Conservation (phyloP, 1,284 basidiomycete genomes). For the Naganishia sp. region DNA sequence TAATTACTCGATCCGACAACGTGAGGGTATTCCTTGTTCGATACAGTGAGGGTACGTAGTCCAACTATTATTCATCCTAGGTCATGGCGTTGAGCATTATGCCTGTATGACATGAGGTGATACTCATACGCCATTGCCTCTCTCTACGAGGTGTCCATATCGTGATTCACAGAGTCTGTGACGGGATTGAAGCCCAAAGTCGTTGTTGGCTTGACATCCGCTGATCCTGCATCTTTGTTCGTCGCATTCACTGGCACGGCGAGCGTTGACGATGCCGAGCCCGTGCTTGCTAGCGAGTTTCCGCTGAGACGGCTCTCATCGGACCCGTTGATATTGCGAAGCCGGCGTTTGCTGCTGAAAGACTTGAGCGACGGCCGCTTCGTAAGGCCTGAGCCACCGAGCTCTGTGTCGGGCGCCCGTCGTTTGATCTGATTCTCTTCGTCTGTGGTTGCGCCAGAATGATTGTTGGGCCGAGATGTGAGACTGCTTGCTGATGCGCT, state of each 20-base stretch:
- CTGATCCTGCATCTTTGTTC: neutral
- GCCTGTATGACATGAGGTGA: neutral
- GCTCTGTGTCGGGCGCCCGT: constrained; percentile 48
- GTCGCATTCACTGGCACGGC: neutral
- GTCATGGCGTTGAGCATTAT: neutral
- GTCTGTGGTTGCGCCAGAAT: constrained; percentile 37
- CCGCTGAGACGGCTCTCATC: constrained; percentile 7
- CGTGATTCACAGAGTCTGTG: constrained; percentile 1
- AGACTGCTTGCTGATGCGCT: constrained; percentile 5
- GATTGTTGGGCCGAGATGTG: neutral
- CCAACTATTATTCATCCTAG: neutral
- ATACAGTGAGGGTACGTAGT: neutral
- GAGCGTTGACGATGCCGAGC: neutral
- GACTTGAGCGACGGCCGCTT: constrained; percentile 52
- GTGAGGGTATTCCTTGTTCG: too few relatives aligned
- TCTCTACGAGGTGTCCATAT: constrained; percentile 21
- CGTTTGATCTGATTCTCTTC: constrained; percentile 47
- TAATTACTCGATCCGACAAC: too few relatives aligned
- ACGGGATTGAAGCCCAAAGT: neutral
- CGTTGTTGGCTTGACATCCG: too few relatives aligned
- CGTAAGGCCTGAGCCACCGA: constrained; percentile 39
- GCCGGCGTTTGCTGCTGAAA: constrained; percentile 23
- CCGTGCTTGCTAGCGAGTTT: neutral
- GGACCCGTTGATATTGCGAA: constrained; percentile 13
- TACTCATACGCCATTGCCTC: too few relatives aligned